Evolutionary conservation across 306 rosid species (phyloP).

Genomic region (Dryas octopetala): DNA sequence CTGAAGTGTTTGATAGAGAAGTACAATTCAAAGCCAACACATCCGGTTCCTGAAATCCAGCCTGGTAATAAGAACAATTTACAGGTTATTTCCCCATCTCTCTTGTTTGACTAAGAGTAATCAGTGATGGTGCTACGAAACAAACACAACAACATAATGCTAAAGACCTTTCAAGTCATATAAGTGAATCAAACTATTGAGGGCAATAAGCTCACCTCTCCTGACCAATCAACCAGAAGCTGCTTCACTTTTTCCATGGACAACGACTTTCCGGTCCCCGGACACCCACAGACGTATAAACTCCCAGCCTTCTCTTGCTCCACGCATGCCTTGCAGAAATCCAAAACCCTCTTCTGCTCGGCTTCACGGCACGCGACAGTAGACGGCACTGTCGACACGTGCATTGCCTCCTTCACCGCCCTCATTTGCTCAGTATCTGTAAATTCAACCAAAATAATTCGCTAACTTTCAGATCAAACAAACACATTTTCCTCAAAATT

Average conservation of each 20-base stretch:
- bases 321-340: conserved; percentile 64
- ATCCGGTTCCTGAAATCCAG: conserved; percentile 53
- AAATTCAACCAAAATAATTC: not conserved
- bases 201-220: conserved; percentile 38
- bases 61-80: conserved; percentile 41
- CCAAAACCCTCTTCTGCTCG: conserved; percentile 70
- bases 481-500: not conserved
- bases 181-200: not conserved
- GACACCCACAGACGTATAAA: conserved; percentile 83
- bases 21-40: conserved; percentile 70
- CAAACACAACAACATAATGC: not conserved
- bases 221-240: conserved; percentile 57
- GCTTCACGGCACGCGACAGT: conserved; percentile 64
- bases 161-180: not conserved
- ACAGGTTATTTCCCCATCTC: no score
- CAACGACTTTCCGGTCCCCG: conserved; percentile 83
- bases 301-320: conserved; percentile 76
- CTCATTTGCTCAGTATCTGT: conserved; percentile 63
- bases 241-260: conserved; percentile 73
- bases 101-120: no score
- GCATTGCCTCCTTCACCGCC: conserved; percentile 69
- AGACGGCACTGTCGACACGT: conserved; percentile 67
- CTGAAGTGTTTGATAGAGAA: conserved; percentile 65
- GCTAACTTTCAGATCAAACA: not conserved
- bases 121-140: not conserved